Evolutionary conservation across 805 yeast species (phyloP), one percentile per base, ranked within the genome.

Genomic region (Lipomyces mesembrius): DNA sequence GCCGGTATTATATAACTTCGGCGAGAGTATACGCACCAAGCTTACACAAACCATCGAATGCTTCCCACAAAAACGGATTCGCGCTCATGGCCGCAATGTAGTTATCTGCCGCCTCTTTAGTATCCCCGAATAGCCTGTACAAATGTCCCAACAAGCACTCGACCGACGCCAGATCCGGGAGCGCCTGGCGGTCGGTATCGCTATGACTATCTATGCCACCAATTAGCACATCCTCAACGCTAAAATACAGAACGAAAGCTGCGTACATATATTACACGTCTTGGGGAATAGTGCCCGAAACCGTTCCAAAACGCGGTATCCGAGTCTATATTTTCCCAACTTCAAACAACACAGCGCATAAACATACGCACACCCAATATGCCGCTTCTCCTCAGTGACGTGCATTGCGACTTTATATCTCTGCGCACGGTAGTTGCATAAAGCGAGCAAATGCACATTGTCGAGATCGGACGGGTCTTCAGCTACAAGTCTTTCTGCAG

Each of bases 31-130:
- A 29, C 64, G 46, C 58, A 60, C 70, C 71, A 2, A 70, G 67
- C 25, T 62, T 61, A 73, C 92, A 87, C 59, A 95, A 79, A 55
- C 88, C 88, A 71, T 88, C 91, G 70, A 91, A 87, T 0, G 97
- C 92, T 75, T 92, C 97, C 85, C 95, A 92, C 53, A 92, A 83
- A 74, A 82, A 91, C 20, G 96, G 97, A 75, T 95, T 90, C 69
- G 83, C 78, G 66, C 86, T 85, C 64, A 92, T 81, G 0, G 94
- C 91, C 70, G 84, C 85, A 0, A 91, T 83, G 75, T 88, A 90
- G 73, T 86, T 84, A 59, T 88, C 78, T 0, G 89, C 83, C 64
- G 95, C 87, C 65, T 88, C 87, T 71, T 86, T 84, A 4, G 80
- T 74, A 74, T 89, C 91, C 29, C 89, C 90, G 7, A 82, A 77